Percentiles rank a stretch among this genome's conserved stretches.
Evolutionary conservation across 352 stramenopile species (phyloP).

Genomic region (Phytopythium chamaehyphon): DNA sequence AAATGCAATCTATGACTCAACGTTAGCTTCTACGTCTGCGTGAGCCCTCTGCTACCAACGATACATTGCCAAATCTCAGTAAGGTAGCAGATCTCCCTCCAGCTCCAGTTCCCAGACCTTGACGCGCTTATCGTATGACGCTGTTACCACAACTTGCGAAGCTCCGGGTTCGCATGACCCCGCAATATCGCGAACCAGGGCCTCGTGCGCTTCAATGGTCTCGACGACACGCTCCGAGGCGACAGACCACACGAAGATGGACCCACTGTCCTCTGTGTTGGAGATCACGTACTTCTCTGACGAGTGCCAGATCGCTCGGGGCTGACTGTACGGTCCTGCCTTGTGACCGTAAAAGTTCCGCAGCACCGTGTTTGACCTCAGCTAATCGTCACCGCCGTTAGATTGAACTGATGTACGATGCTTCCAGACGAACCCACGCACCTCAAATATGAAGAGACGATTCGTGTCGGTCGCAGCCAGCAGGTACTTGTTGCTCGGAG

Average conservation of each 20-base stretch:
- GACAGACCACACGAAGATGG: constrained; percentile 68
- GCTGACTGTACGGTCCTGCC: constrained; percentile 77
- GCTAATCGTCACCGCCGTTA: constrained; percentile 17
- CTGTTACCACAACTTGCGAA: constrained; percentile 38
- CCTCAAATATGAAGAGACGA: constrained; percentile 74
- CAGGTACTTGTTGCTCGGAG: constrained; percentile 70
- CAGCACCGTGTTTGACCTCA: constrained; percentile 58
- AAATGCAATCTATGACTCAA: background rate
- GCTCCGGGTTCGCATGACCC: background rate
- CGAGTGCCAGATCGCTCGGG: constrained; percentile 63
- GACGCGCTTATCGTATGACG: constrained; percentile 79
- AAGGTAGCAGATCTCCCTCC: background rate
- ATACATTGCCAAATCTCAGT: too few species aligned
- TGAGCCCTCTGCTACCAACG: background rate
- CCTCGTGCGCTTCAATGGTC: constrained; percentile 62
- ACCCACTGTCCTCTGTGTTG: constrained; percentile 69
- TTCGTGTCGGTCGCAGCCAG: constrained; percentile 80
- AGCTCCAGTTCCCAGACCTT: constrained; percentile 53
- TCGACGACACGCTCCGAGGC: constrained; percentile 76
- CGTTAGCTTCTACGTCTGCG: background rate
- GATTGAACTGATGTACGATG: too few species aligned
- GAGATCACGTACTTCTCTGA: constrained; percentile 84
- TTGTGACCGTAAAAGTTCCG: constrained; percentile 85
- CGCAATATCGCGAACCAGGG: constrained; percentile 51
- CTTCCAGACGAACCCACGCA: constrained; percentile 13